Percentiles rank a stretch among this genome's conserved stretches.
Evolutionary conservation across 768 basidiomycete species (phyloP).

Genomic region (Coprinellus aureogranulatus): DNA sequence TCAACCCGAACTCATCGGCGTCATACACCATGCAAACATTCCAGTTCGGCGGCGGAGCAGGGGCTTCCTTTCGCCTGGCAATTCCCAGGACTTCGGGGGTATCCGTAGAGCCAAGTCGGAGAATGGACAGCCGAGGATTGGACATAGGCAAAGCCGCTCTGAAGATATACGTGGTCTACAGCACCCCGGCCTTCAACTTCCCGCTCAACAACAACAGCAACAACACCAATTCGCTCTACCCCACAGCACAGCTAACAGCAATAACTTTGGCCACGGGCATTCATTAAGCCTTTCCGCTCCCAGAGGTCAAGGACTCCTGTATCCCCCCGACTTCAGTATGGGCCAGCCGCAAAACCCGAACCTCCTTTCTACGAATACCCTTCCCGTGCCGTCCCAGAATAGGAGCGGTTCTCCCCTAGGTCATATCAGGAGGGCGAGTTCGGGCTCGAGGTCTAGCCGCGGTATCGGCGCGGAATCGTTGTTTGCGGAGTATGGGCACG

Average conservation of each 20-base stretch:
- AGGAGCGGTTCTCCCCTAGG: conserved; percentile 21
- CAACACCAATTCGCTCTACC: conserved; percentile 13
- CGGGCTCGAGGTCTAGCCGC: conserved; percentile 40
- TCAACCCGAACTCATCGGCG: conserved; percentile 9
- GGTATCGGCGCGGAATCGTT: conserved; percentile 31
- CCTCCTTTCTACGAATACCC: conserved; percentile 4
- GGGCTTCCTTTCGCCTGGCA: conserved; percentile 36
- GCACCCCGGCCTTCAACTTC: neutral
- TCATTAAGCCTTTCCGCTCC: conserved; percentile 14
- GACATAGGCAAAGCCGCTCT: conserved; percentile 54
- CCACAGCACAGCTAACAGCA: conserved; percentile 9
- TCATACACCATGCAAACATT: conserved; percentile 16
- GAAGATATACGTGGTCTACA: conserved; percentile 49
- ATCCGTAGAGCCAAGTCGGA: conserved; percentile 58
- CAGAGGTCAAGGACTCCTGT: conserved; percentile 8
- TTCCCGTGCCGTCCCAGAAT: conserved; percentile 4
- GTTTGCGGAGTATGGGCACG: conserved; percentile 22
- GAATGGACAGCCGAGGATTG: conserved; percentile 36
- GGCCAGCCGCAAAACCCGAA: conserved; percentile 7
- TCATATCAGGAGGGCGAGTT: conserved; percentile 41
- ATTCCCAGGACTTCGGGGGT: conserved; percentile 13
- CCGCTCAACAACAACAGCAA: conserved; percentile 6
- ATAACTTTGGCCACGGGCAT: conserved; percentile 17
- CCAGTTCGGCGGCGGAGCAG: conserved; percentile 26
- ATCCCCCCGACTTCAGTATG: conserved; percentile 9